These are phyloP conservation scores for Nannizziopsis barbatae DNA, from an alignment of 2,329 filamentous ascomycete species.

Conservation along the genomic window DNA sequence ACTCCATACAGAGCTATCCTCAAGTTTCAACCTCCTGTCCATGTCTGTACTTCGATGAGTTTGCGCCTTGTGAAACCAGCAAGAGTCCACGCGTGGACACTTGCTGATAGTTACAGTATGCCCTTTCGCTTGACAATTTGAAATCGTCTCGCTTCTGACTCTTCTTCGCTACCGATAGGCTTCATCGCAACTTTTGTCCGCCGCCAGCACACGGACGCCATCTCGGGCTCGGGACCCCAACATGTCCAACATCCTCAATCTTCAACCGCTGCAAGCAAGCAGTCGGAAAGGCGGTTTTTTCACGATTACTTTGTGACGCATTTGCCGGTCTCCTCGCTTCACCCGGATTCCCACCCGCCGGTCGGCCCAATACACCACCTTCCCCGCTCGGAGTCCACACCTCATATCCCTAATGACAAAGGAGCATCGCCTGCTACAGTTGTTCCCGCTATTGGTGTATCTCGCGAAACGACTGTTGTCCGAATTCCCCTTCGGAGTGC, in stretches of 20 bases:
- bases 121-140: background rate
- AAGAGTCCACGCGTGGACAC: constrained; percentile 31
- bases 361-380: constrained; percentile 68
- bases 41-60: constrained; percentile 28
- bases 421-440: constrained; percentile 40
- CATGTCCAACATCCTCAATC: constrained; percentile 8
- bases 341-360: constrained; percentile 64
- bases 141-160: background rate
- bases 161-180: constrained; percentile 20
- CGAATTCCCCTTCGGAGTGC: constrained; percentile 86
- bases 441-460: constrained; percentile 49
- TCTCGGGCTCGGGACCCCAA: constrained; percentile 5
- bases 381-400: constrained; percentile 70
- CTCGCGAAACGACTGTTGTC: constrained; percentile 78
- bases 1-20: background rate
- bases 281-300: constrained; percentile 46
- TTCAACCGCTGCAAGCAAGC: background rate
- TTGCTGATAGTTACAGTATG: constrained; percentile 31
- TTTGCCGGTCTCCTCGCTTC: constrained; percentile 80
- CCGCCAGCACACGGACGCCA: constrained; percentile 19
- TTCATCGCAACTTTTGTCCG: constrained; percentile 27
- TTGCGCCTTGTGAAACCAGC: constrained; percentile 29
- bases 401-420: constrained; percentile 51
- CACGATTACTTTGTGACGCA: constrained; percentile 98
- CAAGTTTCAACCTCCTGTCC: background rate